Evolutionary conservation across 345 rosid species (phyloP).

Genomic region (Boechera divaricarpa): DNA sequence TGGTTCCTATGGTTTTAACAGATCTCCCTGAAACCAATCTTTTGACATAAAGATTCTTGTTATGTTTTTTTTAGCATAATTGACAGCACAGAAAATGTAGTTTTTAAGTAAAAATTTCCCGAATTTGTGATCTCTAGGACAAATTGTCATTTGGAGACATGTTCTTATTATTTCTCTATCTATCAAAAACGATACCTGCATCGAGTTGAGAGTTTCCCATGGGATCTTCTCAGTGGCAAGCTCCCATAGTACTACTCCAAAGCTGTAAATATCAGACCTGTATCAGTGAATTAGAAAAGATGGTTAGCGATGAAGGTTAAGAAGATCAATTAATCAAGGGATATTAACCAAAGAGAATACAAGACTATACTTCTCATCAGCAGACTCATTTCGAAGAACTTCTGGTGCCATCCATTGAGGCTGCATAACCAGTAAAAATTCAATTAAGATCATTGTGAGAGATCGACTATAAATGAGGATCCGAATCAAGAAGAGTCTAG

Average conservation of each 20-base stretch:
- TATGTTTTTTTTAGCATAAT: not conserved
- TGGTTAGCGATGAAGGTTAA: constrained; percentile 28
- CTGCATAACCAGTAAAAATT: constrained; percentile 50
- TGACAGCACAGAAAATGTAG: not conserved
- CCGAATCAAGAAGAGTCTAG: constrained; percentile 9
- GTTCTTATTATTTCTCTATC: not conserved
- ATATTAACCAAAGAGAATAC: constrained; percentile 25
- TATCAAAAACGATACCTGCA: constrained; percentile 70
- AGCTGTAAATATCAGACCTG: constrained; percentile 98
- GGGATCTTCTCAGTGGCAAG: constrained; percentile 95
- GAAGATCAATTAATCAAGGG: constrained; percentile 1
- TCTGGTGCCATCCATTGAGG: constrained; percentile 99
- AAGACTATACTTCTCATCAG: constrained; percentile 86
- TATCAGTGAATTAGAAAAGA: constrained; percentile 32
- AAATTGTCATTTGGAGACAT: not conserved
- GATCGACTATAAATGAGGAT: not conserved
- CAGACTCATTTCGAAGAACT: constrained; percentile 93
- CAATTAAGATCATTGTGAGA: not conserved
- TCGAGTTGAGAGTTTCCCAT: constrained; percentile 93
- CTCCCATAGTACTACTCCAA: constrained; percentile 94
- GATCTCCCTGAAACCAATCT: constrained; percentile 2
- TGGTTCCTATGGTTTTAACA: constrained; percentile 1
- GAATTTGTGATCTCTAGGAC: not conserved
- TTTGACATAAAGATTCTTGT: not conserved
- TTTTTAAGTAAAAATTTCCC: not conserved